phyloP scores from a whole-genome alignment of 1,284 basidiomycete genomes.

The Malassezia dermatis region DNA sequence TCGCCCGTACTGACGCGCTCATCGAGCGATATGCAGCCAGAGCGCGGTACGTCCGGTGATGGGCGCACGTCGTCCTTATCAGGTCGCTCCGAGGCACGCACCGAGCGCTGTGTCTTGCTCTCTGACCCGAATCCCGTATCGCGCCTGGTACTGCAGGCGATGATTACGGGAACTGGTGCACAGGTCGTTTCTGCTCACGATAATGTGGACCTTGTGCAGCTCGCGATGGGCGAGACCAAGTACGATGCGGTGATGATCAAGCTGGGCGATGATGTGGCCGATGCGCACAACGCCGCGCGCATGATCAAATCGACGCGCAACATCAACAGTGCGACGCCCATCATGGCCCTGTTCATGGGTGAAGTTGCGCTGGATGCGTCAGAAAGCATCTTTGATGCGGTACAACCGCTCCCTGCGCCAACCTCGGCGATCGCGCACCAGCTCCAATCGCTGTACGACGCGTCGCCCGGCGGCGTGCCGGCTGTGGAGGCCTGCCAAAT shows the following conservation, averaged over 20 bases:
- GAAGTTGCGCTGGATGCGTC: slow-evolving; percentile 20
- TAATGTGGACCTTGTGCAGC: slow-evolving; percentile 88
- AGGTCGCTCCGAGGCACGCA: not conserved
- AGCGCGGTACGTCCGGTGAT: not conserved
- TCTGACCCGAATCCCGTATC: slow-evolving; percentile 87
- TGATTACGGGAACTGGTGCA: slow-evolving; percentile 82
- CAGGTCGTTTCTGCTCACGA: slow-evolving; percentile 86
- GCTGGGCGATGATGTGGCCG: slow-evolving; percentile 78
- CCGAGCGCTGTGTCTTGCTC: slow-evolving; percentile 53
- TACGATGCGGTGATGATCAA: slow-evolving; percentile 66
- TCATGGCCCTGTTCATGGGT: slow-evolving; percentile 61
- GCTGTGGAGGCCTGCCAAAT: not conserved
- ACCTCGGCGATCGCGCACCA: slow-evolving; percentile 14
- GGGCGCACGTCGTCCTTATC: not conserved
- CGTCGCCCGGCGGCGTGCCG: not conserved
- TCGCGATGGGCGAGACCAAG: slow-evolving; percentile 91
- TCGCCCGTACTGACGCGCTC: not conserved
- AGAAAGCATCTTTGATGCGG: slow-evolving; percentile 51
- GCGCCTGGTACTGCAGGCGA: slow-evolving; percentile 62
- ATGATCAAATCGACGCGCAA: slow-evolving; percentile 92
- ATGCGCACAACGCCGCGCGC: slow-evolving; percentile 79
- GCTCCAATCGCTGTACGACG: slow-evolving; percentile 46
- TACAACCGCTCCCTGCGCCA: slow-evolving; percentile 21
- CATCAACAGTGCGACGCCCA: slow-evolving; percentile 76
- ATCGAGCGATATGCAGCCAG: not conserved